A percentile compares a stretch with the other conserved stretches of the same genome.
These are phyloP conservation scores for Venturia nashicola DNA, from an alignment of 2,329 filamentous ascomycete genomes.

Conservation along the genomic window DNA sequence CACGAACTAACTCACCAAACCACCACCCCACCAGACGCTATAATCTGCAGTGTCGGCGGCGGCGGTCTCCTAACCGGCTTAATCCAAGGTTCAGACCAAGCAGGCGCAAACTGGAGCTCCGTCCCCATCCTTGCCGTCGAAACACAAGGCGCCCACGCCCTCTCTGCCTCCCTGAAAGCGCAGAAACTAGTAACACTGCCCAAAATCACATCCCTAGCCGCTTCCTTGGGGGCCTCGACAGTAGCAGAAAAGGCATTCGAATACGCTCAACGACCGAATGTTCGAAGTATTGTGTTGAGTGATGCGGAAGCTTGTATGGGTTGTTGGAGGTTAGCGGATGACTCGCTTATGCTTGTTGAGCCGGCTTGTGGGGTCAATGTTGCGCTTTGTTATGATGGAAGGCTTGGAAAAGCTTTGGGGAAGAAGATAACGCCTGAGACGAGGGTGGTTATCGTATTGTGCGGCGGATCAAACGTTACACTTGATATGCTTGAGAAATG, in stretches of 20 bases:
- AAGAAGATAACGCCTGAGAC: slow-evolving; percentile 51
- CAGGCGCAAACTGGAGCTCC: slow-evolving; percentile 15
- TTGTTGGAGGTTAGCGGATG: slow-evolving; percentile 65
- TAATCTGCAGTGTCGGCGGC: slow-evolving; percentile 62
- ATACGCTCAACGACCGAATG: slow-evolving; percentile 42
- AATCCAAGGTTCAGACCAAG: slow-evolving; percentile 51
- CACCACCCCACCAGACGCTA: slow-evolving; percentile 48
- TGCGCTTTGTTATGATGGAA: slow-evolving; percentile 52
- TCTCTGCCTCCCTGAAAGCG: slow-evolving; percentile 49
- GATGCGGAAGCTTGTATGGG: slow-evolving; percentile 73
- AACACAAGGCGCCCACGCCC: slow-evolving; percentile 59
- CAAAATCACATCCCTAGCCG: slow-evolving; percentile 64
- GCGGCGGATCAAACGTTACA: slow-evolving; percentile 50
- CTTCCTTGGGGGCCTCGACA: slow-evolving; percentile 58
- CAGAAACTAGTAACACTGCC: slow-evolving; percentile 49
- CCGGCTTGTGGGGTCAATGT: slow-evolving; percentile 73
- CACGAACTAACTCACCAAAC: slow-evolving; percentile 35
- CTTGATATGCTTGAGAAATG: slow-evolving; percentile 39
- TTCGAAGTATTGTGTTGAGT: slow-evolving; percentile 50
- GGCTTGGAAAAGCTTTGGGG: slow-evolving; percentile 44
- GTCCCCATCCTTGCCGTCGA: slow-evolving; percentile 58
- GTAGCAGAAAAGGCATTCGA: slow-evolving; percentile 58
- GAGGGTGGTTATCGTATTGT: slow-evolving; percentile 75
- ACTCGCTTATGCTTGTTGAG: slow-evolving; percentile 72
- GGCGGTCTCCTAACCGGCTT: slow-evolving; percentile 65